Conservation (phyloP, 2,329 filamentous ascomycete species). For the Elsinoe necatrix region DNA sequence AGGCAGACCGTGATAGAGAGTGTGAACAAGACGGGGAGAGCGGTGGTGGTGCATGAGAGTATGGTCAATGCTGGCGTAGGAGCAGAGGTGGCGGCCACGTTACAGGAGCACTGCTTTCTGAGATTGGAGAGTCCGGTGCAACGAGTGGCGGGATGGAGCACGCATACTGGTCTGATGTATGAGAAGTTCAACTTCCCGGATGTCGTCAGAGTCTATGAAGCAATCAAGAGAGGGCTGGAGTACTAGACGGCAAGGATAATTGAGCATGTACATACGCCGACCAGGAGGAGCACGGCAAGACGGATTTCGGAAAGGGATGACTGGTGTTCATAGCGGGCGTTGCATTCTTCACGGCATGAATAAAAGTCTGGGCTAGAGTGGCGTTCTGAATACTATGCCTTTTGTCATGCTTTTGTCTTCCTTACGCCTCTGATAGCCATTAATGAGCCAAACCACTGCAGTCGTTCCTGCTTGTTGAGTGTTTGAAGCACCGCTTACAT, state of each 20-base stretch:
- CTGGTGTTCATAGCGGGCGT: slow-evolving; percentile 16
- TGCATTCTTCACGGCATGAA: slow-evolving; percentile 9
- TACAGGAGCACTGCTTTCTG: slow-evolving; percentile 81
- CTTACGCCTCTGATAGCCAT: neutral
- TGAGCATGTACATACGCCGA: neutral
- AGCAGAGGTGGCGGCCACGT: slow-evolving; percentile 78
- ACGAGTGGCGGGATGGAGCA: slow-evolving; percentile 82
- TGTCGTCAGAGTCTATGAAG: slow-evolving; percentile 58
- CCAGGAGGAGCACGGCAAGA: neutral
- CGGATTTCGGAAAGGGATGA: neutral
- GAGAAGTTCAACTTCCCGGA: slow-evolving; percentile 69
- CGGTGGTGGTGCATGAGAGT: slow-evolving; percentile 82
- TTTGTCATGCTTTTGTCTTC: slow-evolving; percentile 2
- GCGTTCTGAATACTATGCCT: slow-evolving; percentile 6
- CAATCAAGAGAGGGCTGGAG: slow-evolving; percentile 39
- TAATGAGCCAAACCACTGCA: neutral
- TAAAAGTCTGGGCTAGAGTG: slow-evolving; percentile 5
- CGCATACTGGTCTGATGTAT: slow-evolving; percentile 69
- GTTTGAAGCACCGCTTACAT: slow-evolving; percentile 55
- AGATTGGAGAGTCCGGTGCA: slow-evolving; percentile 76
- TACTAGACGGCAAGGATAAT: slow-evolving; percentile 27
- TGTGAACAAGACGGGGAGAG: slow-evolving; percentile 77
- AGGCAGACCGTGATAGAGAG: slow-evolving; percentile 70
- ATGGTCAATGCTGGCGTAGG: slow-evolving; percentile 87
- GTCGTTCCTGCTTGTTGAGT: neutral